Evolutionary conservation across 2,329 filamentous ascomycete genomes (phyloP), one percentile per base, ranked within the genome.

Genomic region (Raffaelea ambrosiae): DNA sequence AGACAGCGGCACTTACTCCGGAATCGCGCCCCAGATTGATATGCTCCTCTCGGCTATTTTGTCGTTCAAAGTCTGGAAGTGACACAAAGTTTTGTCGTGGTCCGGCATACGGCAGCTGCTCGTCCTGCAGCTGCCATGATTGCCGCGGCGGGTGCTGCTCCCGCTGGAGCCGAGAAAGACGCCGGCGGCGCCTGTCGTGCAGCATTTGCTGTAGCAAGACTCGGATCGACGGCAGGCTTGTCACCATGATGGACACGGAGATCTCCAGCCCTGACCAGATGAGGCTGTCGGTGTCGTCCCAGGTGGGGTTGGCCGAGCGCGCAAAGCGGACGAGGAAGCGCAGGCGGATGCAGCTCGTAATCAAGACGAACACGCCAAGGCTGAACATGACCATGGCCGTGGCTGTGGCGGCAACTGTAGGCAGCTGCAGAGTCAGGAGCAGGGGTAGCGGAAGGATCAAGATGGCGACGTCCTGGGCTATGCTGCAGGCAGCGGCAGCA

Each of bases 241-340:
- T 63, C 20, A 69, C 63, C 31, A 71, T 61, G 39, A 71, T 61
- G n/a, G 68, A 63, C 0, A 66, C 59, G 1, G 67, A 61, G 4
- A 69, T 58, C 54, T 72, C 69, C 22, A 71, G 53, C 2, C 66
- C 67, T 3, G 64, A 66, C 69, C 68, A 72, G 42, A 71, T 58
- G n/a, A 69, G 50, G 5, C 60, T 57, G 50, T 68, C 61, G 9
- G 63, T 64, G 39, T 68, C 66, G 53, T 70, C 64, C 66, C 65
- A 70, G 1, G 65, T 65, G 10, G 67, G 65, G 41, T 70, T 67
- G 11, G 54, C 49, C n/a, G 60, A 64, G 11, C 54, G 51, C 14
- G 60, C 45, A 23, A 55, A 51, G 18, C 40, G 43, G 16, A 63
- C 53, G 23, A 68, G 53, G 44, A 64, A 65, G 39, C 58, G 58